Evolutionary conservation across 306 rosid species (phyloP).

Genomic region (Carpinus fangiana): DNA sequence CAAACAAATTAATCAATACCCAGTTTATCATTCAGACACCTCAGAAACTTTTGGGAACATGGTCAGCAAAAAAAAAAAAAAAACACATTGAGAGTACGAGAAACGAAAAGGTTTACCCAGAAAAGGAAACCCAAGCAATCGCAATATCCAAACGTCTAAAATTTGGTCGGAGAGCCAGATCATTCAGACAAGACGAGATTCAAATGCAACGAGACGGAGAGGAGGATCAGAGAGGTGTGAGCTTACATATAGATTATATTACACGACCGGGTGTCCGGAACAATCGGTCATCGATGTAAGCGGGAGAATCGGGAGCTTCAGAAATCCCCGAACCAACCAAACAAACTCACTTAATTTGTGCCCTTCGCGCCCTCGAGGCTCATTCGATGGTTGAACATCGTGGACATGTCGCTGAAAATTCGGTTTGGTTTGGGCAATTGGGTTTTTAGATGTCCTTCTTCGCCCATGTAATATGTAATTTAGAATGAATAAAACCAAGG

Average conservation of each 20-base stretch:
- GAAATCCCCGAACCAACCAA: constrained; percentile 43
- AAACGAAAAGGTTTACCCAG: constrained; percentile 26
- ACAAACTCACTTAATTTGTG: constrained; percentile 19
- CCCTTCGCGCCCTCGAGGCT: not conserved
- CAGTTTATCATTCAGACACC: constrained; percentile 13
- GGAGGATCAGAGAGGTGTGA: constrained; percentile 31
- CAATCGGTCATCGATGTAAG: constrained; percentile 51
- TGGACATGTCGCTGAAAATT: not conserved
- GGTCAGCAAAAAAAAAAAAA: constrained; percentile 7
- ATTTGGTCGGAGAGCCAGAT: constrained; percentile 23
- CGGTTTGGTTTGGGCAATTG: constrained; percentile 18
- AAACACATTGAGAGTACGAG: not conserved
- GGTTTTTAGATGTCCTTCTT: not conserved
- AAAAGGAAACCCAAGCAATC: constrained; percentile 29
- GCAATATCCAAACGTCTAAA: constrained; percentile 31
- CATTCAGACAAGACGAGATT: constrained; percentile 38
- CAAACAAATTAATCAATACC: not conserved
- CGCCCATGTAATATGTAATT: not conserved
- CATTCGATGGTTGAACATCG: not conserved
- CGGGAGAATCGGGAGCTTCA: constrained; percentile 61
- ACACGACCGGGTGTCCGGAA: constrained; percentile 53
- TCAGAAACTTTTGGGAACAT: constrained; percentile 17
- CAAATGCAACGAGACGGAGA: constrained; percentile 27
- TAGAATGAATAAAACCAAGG: not conserved
- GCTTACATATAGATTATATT: constrained; percentile 50